A percentile compares a stretch with the other conserved stretches of the same genome.
Evolutionary conservation across 148 eudicot species (phyloP).

Genomic region (Rhododendron molle): DNA sequence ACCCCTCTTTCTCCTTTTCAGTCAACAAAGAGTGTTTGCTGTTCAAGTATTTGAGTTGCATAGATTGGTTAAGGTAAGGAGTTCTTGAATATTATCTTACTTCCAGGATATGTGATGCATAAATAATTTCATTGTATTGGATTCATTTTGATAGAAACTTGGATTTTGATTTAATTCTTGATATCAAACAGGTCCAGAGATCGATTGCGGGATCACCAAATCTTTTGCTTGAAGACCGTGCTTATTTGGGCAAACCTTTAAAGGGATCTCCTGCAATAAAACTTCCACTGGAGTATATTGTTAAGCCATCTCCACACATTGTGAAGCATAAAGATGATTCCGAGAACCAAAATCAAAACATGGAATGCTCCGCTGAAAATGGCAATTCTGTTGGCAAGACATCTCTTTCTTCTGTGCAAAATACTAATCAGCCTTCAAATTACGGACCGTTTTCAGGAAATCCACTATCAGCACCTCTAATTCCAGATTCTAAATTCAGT

Average conservation of each 20-base stretch:
- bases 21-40: conserved; percentile 88
- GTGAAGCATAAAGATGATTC: conserved; percentile 34
- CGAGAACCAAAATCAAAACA: conserved; percentile 33
- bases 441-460: conserved; percentile 26
- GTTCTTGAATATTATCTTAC: background rate
- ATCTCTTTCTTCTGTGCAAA: conserved; percentile 35
- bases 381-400: conserved; percentile 33
- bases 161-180: background rate
- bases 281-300: conserved; percentile 36
- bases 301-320: conserved; percentile 33
- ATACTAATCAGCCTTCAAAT: conserved; percentile 30
- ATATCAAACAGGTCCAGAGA: conserved; percentile 73
- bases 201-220: conserved; percentile 80
- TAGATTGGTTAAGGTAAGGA: conserved; percentile 74
- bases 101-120: background rate
- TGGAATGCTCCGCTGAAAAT: conserved; percentile 64
- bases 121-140: background rate
- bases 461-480: conserved; percentile 22
- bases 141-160: background rate
- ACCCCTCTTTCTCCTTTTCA: conserved; percentile 37
- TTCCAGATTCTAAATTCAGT: conserved; percentile 32
- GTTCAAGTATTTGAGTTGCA: conserved; percentile 96
- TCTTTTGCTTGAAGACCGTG: conserved; percentile 45
- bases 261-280: conserved; percentile 40
- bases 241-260: conserved; percentile 41